These are phyloP conservation scores for Bimuria novae-zelandiae DNA, from an alignment of 2,329 filamentous ascomycete genomes.

Conservation along the genomic window DNA sequence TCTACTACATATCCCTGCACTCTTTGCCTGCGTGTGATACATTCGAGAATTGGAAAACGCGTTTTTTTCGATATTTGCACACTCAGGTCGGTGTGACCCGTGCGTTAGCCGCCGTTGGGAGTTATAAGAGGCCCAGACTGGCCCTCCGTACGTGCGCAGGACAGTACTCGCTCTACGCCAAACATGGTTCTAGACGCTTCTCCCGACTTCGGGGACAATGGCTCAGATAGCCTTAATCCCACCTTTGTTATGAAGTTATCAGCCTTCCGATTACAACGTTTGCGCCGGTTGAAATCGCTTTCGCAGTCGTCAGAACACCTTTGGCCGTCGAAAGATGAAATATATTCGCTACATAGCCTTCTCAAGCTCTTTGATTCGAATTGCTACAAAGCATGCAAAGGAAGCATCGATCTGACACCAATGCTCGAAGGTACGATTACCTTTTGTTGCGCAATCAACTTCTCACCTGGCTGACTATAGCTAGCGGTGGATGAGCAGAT, in stretches of 20 bases:
- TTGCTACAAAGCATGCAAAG: background rate
- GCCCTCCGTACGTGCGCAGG: background rate
- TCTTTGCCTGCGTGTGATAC: background rate
- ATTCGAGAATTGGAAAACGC: background rate
- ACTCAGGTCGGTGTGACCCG: no score
- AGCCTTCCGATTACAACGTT: background rate
- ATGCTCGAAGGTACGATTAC: background rate
- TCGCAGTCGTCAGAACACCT: background rate
- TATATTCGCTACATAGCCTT: background rate
- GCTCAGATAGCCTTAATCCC: background rate
- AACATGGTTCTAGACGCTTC: background rate
- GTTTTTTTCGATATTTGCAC: background rate
- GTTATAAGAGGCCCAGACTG: background rate
- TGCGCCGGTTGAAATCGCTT: background rate
- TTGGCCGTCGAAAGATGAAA: background rate
- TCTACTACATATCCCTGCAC: background rate
- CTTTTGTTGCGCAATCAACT: background rate
- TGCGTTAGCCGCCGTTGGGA: background rate
- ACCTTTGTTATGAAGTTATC: background rate
- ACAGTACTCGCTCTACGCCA: background rate
- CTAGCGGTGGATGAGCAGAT: background rate
- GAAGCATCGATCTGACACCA: background rate
- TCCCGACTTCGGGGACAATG: background rate
- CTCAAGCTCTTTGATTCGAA: background rate
- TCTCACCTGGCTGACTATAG: background rate